These are phyloP conservation scores for Ceratocystiopsis minuta DNA, from an alignment of 2,329 filamentous ascomycete genomes.

Conservation along the genomic window DNA sequence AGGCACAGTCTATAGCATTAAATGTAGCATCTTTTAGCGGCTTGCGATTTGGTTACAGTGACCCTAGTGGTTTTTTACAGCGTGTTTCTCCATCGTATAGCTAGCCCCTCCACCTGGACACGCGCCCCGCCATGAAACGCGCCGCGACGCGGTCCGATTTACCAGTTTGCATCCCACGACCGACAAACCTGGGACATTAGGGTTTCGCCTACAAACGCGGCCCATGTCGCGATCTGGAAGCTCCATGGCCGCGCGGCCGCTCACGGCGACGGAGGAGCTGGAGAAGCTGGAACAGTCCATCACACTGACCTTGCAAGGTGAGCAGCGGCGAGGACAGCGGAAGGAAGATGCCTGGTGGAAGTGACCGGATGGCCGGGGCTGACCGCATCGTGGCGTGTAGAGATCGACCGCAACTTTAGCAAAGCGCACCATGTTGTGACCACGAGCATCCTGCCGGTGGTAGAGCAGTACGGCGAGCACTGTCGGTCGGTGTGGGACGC, in stretches of 20 bases:
- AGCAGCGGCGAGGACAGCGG: neutral
- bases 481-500: conserved; percentile 92
- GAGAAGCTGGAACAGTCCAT: conserved; percentile 95
- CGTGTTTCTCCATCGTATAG: no score
- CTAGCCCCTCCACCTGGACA: no score
- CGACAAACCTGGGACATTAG: neutral
- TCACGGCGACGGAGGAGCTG: conserved; percentile 84
- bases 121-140: neutral
- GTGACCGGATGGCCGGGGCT: neutral
- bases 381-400: conserved; percentile 24
- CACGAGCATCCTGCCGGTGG: conserved; percentile 75
- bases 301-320: conserved; percentile 83
- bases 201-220: neutral
- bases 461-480: conserved; percentile 89
- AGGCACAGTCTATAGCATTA: no score
- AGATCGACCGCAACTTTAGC: conserved; percentile 98
- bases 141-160: neutral
- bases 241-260: conserved; percentile 27
- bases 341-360: neutral
- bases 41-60: no score
- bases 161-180: neutral
- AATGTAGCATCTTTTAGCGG: no score
- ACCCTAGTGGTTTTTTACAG: no score
- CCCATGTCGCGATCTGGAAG: conserved; percentile 32
- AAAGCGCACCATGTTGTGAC: conserved; percentile 93